Evolutionary conservation across 441 rosid species (phyloP), one percentile per base, ranked within the genome.

Genomic region (Macaranga tanarius): DNA sequence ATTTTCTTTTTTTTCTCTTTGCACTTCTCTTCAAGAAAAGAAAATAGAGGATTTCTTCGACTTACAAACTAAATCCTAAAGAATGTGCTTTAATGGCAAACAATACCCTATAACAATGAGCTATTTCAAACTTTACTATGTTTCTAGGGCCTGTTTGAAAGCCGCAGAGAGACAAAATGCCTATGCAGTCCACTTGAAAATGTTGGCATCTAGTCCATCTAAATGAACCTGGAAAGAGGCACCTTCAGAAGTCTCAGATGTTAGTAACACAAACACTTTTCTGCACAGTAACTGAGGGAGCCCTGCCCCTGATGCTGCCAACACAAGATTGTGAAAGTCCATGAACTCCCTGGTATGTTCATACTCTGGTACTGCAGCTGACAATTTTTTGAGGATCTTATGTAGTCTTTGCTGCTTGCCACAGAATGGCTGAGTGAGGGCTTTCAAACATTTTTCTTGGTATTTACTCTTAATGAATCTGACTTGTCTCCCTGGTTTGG

Each of bases 101-200:
- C 34, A 0, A 5, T 31, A 34, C 38, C 38, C 6, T 34, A 42
- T 42, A 42, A 42, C 13, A 42, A 42, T 11, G 2, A 42, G 47
- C 45, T 42, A 10, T 10, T 7, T 42, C 11, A 42, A 34, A 34
- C 7, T 34, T 34, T 34, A 34, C 6, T 42, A 10, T 42, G 47
- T 42, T 42, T 28, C 20, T 44, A 47, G 48, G 16, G 86, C 97
- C 91, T 85, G 98, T 45, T 85, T 85, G 76, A 79, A 88, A 42
- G 96, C 93, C 73, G 85, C 97, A 23, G 89, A 75, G 72, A 85
- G 91, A n/a, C 94, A 90, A 73, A 90, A 93, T 54, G 94, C 87
- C 98, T 91, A 90, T 91, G 62, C 89, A 93, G 82, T 88, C 97
- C 58, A 89, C 54, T 88, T 90, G 76, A 92, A 92, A 71, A 88